These are phyloP conservation scores for Eustoma russellianum DNA, from an alignment of 257 asterid species.

Conservation along the genomic window DNA sequence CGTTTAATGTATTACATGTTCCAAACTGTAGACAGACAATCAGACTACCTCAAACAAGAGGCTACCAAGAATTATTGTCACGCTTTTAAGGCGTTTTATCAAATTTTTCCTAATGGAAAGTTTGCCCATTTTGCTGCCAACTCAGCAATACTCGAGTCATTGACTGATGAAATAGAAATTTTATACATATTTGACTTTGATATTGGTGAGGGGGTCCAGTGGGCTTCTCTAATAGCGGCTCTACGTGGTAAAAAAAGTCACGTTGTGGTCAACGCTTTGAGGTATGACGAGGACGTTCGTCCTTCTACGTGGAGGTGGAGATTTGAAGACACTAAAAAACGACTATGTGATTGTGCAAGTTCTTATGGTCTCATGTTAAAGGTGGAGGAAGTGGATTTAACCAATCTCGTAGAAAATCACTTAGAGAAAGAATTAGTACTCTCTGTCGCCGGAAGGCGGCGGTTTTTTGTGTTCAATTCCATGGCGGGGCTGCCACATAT, in stretches of 20 bases:
- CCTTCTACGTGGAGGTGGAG: constrained; percentile 10
- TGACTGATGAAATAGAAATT: constrained; percentile 19
- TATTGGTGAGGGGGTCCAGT: constrained; percentile 52
- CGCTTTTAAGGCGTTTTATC: constrained; percentile 35
- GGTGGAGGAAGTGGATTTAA: constrained; percentile 29
- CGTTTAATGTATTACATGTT: constrained; percentile 35
- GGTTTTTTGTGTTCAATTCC: constrained; percentile 34
- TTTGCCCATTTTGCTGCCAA: constrained; percentile 54
- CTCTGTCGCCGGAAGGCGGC: constrained; percentile 2
- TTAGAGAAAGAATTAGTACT: neutral
- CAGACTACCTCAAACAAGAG: constrained; percentile 29
- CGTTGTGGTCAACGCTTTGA: constrained; percentile 26
- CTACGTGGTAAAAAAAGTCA: constrained; percentile 10
- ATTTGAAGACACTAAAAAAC: constrained; percentile 36
- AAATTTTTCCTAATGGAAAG: constrained; percentile 43
- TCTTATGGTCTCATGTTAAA: constrained; percentile 19
- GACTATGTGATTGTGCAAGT: constrained; percentile 27
- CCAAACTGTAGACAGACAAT: constrained; percentile 14
- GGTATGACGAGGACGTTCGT: constrained; percentile 16
- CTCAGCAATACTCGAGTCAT: constrained; percentile 39
- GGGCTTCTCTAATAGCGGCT: constrained; percentile 43
- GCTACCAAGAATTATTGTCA: constrained; percentile 21
- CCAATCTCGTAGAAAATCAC: constrained; percentile 16
- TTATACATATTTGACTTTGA: constrained; percentile 43
- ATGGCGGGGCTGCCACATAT: constrained; percentile 37